Conservation (phyloP, 345 rosid genomes). For the Eucalyptus dawsonii region DNA sequence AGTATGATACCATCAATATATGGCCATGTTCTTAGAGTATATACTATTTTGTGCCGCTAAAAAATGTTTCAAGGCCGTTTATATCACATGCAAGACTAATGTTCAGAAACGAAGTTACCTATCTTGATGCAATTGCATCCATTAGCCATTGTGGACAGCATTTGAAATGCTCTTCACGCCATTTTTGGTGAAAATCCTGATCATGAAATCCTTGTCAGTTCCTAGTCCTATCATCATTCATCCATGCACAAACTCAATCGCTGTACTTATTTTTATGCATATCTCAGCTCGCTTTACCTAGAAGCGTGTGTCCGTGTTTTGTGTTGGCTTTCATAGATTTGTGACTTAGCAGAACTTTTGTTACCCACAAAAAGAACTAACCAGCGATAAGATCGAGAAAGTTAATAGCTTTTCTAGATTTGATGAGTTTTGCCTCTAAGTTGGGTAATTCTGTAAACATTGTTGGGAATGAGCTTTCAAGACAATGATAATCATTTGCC, state of each 20-base stretch:
- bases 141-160: constrained; percentile 77
- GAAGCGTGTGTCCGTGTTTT: neutral
- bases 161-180: constrained; percentile 72
- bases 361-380: neutral
- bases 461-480: neutral
- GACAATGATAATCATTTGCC: neutral
- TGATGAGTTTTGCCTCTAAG: neutral
- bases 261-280: neutral
- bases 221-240: neutral
- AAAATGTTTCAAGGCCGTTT: neutral
- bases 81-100: constrained; percentile 91
- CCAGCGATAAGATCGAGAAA: neutral
- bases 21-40: neutral
- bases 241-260: neutral
- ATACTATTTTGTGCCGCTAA: neutral
- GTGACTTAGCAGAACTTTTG: neutral
- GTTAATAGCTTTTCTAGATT: neutral
- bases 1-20: constrained; percentile 14
- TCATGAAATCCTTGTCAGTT: constrained; percentile 50
- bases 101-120: constrained; percentile 82
- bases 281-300: neutral
- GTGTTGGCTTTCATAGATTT: neutral
- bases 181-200: constrained; percentile 77
- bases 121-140: constrained; percentile 73
- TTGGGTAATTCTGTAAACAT: neutral